Percentiles rank a stretch among this genome's conserved stretches.
Conservation (phyloP, 2,329 filamentous ascomycete genomes). For the Colletotrichum lini region DNA sequence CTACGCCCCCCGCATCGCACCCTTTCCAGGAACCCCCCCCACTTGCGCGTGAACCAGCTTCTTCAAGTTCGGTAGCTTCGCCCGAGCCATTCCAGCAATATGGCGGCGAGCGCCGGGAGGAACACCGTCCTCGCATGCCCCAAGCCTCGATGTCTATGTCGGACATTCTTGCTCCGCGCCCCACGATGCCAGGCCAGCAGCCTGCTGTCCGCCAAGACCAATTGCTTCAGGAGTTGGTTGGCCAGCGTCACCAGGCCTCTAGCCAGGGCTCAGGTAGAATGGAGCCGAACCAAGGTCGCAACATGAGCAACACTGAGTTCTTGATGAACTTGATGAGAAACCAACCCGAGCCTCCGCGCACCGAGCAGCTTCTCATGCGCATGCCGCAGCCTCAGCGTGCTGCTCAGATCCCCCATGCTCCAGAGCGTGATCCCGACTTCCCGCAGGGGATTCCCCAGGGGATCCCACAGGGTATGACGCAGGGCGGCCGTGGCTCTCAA, state of each 20-base stretch:
- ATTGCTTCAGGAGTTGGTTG: conserved; percentile 72
- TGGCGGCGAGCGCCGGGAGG: conserved; percentile 61
- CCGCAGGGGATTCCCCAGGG: conserved; percentile 45
- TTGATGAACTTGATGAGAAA: conserved; percentile 85
- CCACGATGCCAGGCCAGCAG: conserved; percentile 62
- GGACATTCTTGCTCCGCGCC: conserved; percentile 68
- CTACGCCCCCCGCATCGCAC: conserved; percentile 61
- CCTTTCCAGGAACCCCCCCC: conserved; percentile 59
- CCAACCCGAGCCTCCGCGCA: conserved; percentile 64
- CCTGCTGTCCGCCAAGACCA: conserved; percentile 68
- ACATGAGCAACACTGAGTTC: conserved; percentile 83
- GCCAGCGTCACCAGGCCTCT: conserved; percentile 69
- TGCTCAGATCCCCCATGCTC: conserved; percentile 61
- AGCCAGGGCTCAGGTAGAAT: conserved; percentile 64
- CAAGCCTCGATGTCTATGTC: conserved; percentile 58
- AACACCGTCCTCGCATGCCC: conserved; percentile 57
- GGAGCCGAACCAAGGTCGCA: conserved; percentile 60
- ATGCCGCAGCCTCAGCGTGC: conserved; percentile 67
- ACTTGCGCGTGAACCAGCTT: conserved; percentile 45
- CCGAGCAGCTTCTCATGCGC: conserved; percentile 66
- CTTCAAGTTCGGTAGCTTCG: conserved; percentile 57
- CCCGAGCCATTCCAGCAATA: conserved; percentile 66
- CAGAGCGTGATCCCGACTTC: conserved; percentile 65
- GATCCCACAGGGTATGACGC: conserved; percentile 44
- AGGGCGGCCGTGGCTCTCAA: conserved; percentile 53